Evolutionary conservation across 345 rosid species (phyloP).

Genomic region (Acer campestre): DNA sequence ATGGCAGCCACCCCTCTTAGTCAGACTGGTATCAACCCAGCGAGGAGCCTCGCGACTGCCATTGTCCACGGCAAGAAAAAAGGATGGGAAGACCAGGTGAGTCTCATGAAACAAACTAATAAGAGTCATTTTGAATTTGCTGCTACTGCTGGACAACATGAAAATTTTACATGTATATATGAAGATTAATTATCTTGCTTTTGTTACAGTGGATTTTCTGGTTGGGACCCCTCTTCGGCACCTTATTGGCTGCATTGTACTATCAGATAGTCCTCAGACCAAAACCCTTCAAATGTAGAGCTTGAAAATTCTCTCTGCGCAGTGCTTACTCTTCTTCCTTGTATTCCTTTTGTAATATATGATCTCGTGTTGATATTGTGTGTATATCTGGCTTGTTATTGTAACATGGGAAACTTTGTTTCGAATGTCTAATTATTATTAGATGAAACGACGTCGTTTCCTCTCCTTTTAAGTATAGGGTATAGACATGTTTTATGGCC

Average conservation of each 20-base stretch:
- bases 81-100: conserved; percentile 59
- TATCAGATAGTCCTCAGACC: conserved; percentile 58
- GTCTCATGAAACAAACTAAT: not conserved
- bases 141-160: not conserved
- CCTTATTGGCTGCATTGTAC: conserved; percentile 57
- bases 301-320: conserved; percentile 2
- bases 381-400: not conserved
- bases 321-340: not conserved
- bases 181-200: not conserved
- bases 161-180: not conserved
- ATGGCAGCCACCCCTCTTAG: conserved; percentile 55
- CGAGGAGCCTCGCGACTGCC: conserved; percentile 57
- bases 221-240: conserved; percentile 64
- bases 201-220: conserved; percentile 49
- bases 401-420: not conserved
- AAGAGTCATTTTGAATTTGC: not conserved
- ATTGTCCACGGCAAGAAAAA: conserved; percentile 44
- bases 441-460: too few relatives aligned
- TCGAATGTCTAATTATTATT: too few relatives aligned
- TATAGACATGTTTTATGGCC: too few relatives aligned
- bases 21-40: conserved; percentile 57
- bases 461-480: too few relatives aligned
- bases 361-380: not conserved
- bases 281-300: conserved; percentile 40
- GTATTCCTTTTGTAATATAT: not conserved